Evolutionary conservation across 148 eudicot genomes (phyloP), one percentile per base, ranked within the genome.

Genomic region (Tetragonia tetragonoides): DNA sequence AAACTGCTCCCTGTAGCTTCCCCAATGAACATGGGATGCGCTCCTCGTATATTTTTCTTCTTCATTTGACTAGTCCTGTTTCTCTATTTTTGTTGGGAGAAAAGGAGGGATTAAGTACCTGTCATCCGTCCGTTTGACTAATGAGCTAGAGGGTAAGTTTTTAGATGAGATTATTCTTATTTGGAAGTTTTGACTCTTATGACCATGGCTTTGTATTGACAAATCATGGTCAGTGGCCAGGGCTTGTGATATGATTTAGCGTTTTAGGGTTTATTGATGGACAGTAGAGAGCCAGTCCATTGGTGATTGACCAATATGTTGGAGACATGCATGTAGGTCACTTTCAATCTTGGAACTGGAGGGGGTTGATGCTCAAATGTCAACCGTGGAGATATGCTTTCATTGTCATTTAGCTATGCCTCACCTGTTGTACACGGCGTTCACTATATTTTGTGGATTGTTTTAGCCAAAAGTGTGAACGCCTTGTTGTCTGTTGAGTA

Each of bases 131-230:
- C 59, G 16, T 54, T 54, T 56, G 53, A 49, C 53, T 14, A 49
- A 46, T 10, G 3, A 56, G 20, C n/a, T 56, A 56, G 60, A 56
- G n/a, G n/a, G 60, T 18, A 56, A 56, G 60, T 0, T 3, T 56
- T 20, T 11, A 56, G 7, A 46, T 46, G 51, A 1, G 28, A 59
- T 57, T n/a, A 72, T 59, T 74, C 38, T 49, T 75, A 7, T 62
- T 80, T 51, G 62, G 28, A 68, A n/a, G 15, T 24, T 38, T 42
- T 20, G 59, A 66, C n/a, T 14, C n/a, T 51, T 59, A 21, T 68
- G 49, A 63, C 23, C 68, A 80, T 46, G 70, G 68, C 83, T 60
- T 75, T 64, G 75, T 71, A 44, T 53, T 49, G 53, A 78, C 53
- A 71, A 70, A 60, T 38, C 40, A 10, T 61, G 46, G 74, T 69